Conservation (phyloP, 202 grass and related monocot genomes). For the Schoenoplectus triqueter region DNA sequence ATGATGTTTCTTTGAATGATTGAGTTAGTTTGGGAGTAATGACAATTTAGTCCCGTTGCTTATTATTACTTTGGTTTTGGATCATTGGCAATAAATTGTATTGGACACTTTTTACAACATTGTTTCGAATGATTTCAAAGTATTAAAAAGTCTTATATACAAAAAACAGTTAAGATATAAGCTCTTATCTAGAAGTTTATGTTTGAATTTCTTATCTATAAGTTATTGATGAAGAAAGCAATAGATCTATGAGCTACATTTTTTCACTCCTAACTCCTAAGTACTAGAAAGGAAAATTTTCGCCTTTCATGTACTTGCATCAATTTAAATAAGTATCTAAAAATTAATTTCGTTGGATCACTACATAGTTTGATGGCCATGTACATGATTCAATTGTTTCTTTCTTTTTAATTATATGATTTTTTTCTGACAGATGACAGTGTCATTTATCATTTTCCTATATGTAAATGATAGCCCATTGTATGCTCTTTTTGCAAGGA, state of each 20-base stretch:
- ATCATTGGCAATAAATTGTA: neutral
- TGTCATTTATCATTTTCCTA: neutral
- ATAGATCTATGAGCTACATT: neutral
- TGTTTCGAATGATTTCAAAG: neutral
- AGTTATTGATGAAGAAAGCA: no score
- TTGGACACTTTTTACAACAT: neutral
- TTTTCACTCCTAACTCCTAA: neutral
- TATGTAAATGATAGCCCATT: constrained; percentile 5
- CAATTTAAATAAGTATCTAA: neutral
- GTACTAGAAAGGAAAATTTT: neutral
- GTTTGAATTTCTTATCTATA: no score
- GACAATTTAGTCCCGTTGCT: neutral
- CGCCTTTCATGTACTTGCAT: no score
- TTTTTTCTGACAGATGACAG: neutral
- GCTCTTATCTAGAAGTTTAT: no score
- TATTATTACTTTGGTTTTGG: neutral
- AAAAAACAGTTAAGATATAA: no score
- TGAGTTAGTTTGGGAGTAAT: neutral
- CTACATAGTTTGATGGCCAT: constrained; percentile 91
- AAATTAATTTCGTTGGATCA: constrained; percentile 54
- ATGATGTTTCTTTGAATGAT: neutral
- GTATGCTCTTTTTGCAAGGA: neutral
- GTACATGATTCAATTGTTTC: constrained; percentile 50
- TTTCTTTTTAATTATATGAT: constrained; percentile 2
- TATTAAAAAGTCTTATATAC: no score